Percentiles rank a stretch among this genome's conserved stretches.
These are phyloP conservation scores for Cynara cardunculus DNA, from an alignment of 129 eudicot genomes.

Conservation along the genomic window DNA sequence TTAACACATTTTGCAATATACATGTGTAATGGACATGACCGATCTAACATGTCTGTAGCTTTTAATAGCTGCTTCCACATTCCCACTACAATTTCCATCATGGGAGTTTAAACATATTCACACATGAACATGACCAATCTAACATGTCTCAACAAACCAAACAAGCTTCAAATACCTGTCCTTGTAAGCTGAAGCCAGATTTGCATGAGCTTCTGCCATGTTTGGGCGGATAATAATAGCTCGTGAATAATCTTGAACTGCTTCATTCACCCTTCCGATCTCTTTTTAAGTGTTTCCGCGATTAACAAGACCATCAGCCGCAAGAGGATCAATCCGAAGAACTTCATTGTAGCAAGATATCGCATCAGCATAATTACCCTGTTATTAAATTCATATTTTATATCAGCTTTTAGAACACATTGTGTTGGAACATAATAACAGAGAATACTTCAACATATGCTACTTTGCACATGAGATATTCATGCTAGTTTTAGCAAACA, in stretches of 20 bases:
- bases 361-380: conserved; percentile 91
- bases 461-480: neutral
- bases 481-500: neutral
- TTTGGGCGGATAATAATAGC: conserved; percentile 60
- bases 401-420: conserved; percentile 6
- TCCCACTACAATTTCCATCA: conserved; percentile 50
- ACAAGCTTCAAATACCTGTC: conserved; percentile 55
- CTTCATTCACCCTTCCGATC: conserved; percentile 64
- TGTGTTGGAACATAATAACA: neutral
- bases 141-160: neutral
- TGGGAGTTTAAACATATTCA: neutral
- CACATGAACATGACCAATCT: neutral
- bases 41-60: conserved; percentile 72
- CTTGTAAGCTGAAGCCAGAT: conserved; percentile 91
- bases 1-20: neutral
- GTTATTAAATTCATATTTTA: conserved; percentile 2
- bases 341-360: conserved; percentile 91
- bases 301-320: conserved; percentile 89
- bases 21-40: too few species aligned
- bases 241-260: conserved; percentile 78
- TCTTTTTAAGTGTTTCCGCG: conserved; percentile 90
- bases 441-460: neutral
- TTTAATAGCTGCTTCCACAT: conserved; percentile 61
- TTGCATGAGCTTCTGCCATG: conserved; percentile 99
- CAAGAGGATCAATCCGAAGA: conserved; percentile 82